These are phyloP conservation scores for Encephalitozoon hellem DNA, from an alignment of 371 early-diverging fungal genomes.

Conservation along the genomic window DNA sequence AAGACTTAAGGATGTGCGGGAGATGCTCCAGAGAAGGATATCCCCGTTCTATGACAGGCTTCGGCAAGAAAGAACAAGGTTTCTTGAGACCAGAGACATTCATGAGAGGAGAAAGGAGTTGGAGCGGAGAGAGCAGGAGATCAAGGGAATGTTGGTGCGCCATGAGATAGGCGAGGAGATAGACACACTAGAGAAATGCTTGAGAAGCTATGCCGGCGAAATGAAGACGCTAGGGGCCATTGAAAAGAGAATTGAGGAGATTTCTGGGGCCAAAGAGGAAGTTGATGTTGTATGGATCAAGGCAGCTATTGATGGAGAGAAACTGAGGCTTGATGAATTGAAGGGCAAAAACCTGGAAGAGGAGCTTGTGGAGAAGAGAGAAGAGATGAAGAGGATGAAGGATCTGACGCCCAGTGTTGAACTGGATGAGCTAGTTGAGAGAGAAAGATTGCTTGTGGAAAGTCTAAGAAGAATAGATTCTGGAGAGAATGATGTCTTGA, in stretches of 20 bases:
- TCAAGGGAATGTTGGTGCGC: neutral
- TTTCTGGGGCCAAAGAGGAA: slow-evolving; percentile 12
- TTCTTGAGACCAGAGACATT: slow-evolving; percentile 66
- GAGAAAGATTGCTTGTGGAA: slow-evolving; percentile 38
- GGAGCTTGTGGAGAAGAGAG: slow-evolving; percentile 44
- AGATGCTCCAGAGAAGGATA: slow-evolving; percentile 76
- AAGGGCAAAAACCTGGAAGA: slow-evolving; percentile 39
- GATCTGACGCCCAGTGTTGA: slow-evolving; percentile 36
- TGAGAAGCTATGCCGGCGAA: neutral
- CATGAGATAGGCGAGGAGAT: slow-evolving; percentile 12
- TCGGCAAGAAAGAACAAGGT: slow-evolving; percentile 73
- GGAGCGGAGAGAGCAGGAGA: neutral
- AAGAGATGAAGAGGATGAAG: slow-evolving; percentile 23
- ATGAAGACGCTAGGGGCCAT: neutral
- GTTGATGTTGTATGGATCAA: slow-evolving; percentile 41
- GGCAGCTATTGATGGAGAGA: slow-evolving; percentile 41
- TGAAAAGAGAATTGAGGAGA: slow-evolving; percentile 26
- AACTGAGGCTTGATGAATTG: slow-evolving; percentile 23
- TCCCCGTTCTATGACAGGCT: slow-evolving; percentile 79
- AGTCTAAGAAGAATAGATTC: neutral
- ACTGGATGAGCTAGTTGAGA: slow-evolving; percentile 61
- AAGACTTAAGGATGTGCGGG: slow-evolving; percentile 77
- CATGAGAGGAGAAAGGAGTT: slow-evolving; percentile 12
- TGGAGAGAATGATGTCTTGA: slow-evolving; percentile 11
- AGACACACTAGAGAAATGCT: neutral